Base-by-base conservation (phyloP, 2,329 filamentous ascomycete genomes). In the Aspergillus pseudoglaucus region DNA sequence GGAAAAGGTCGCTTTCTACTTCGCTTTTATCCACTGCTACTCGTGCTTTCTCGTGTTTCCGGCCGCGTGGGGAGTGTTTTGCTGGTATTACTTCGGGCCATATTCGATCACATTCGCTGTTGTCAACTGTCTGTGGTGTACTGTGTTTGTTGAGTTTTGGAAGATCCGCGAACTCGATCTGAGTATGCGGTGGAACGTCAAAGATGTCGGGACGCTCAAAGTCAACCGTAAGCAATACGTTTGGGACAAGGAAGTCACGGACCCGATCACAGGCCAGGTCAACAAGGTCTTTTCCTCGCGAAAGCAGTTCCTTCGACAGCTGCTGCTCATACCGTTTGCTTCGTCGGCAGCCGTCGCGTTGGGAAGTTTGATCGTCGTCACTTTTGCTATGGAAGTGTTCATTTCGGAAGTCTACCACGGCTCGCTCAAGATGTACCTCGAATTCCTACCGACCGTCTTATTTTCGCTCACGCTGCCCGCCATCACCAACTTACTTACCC, bases 71-170 rank as follows among this genome's bases (percentile, higher is more conserved):
- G 91, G 91, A 3, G 75, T 88, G 37, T 76, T 80, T 1, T 81
- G 85, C 10, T 96, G 89, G 87, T 67, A 90, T 25, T 73, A 95
- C n/a, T 75, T 95, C 0, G 89, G 89, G 7, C 81, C 85, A 48
- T 97, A 90, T 69, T 95, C 90, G 1, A 80, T 83, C 48, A 68
- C 90, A 44, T 96, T 94, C 59, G 88, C 87, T 12, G 67, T 90
- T 1, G 76, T 85, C 40, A 90, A 85, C 62, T 85, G 83, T 30
- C 72, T 95, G n/a, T 95, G 90, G 88, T 85, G 85, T 48, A 83
- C 93, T 2, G 74, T 91, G 42, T 96, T 96, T 63, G 86, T 95
- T 48, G 91, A 97, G 65, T 95, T 87, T 68, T 97, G 91, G 91
- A 95, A 94, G 72, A 86, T 91, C 59, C 88, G 94, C 66, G 89